Conservation (phyloP, 2,329 filamentous ascomycete genomes). For the Tolypocladium cylindrosporum region DNA sequence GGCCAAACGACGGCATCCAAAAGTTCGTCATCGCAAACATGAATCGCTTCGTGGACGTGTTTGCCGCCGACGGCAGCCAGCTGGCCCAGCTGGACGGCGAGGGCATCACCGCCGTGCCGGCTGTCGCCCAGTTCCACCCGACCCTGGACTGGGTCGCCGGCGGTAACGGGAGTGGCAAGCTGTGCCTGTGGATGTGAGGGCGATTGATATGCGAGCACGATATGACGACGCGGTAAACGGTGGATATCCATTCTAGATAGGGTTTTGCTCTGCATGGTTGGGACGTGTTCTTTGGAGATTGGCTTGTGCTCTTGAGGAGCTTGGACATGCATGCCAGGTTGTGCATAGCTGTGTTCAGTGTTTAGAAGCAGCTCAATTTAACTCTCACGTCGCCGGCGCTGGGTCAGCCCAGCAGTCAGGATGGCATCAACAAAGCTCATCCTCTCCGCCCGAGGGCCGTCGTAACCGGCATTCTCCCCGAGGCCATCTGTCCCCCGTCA, state of each 20-base stretch:
- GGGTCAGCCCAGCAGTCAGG: not conserved
- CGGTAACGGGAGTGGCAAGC: conserved; percentile 83
- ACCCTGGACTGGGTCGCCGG: conserved; percentile 85
- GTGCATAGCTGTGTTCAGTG: not conserved
- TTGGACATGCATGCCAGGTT: not conserved
- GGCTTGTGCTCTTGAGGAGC: not conserved
- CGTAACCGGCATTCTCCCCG: too few species aligned
- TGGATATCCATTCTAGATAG: not conserved
- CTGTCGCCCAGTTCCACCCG: conserved; percentile 84
- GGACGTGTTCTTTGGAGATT: not conserved
- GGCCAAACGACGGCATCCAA: conserved; percentile 67
- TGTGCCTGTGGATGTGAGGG: conserved; percentile 76
- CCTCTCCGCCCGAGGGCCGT: not conserved
- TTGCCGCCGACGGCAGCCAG: conserved; percentile 71
- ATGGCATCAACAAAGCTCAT: not conserved
- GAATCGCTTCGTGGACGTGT: conserved; percentile 94
- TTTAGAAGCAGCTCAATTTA: not conserved
- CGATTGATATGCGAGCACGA: not conserved
- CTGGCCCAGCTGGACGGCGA: conserved; percentile 81
- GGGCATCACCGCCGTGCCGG: conserved; percentile 87
- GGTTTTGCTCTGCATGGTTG: not conserved
- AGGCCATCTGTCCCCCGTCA: too few species aligned
- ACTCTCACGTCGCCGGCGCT: not conserved
- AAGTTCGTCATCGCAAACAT: conserved; percentile 94
- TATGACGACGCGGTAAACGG: not conserved